Base-by-base conservation (phyloP, 2,329 filamentous ascomycete species). In the Pyrenophora tritici-repentis region DNA sequence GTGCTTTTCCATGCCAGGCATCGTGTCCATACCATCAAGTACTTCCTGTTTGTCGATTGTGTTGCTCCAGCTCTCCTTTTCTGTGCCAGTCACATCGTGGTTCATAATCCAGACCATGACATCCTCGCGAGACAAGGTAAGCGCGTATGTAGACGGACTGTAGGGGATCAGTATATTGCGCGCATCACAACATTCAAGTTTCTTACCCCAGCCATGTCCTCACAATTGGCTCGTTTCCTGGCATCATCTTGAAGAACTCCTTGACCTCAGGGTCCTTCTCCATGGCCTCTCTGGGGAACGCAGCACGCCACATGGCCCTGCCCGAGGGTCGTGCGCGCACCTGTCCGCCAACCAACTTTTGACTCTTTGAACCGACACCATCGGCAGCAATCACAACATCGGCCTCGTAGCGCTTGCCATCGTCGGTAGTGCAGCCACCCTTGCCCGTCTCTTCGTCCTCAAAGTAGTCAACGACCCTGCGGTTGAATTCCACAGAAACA, bases 91-190 rank as follows among this genome's bases (percentile, higher is more conserved):
- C 6, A 74, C 76, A 55, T 78, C 76, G 65, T 78, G 76, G 62
- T 79, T 79, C 70, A 79, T 75, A 63, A 79, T 78, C 76, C 76
- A 79, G 17, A 79, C 77, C 73, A 78, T 78, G 26, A 75, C 74
- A 59, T 79, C 77, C 12, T 75, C 73, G 6, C 77, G 71, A 7
- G 74, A 77, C 26, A 79, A 58, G 1, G 76, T 79, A 44, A 79
- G 64, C 14, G 75, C 77, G 47, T 79, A 79, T 2, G 76, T 78
- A 18, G 65, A 70, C 2, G 72, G 72, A 2, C 70, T 71, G 22
- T 18, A 16, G 10, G 12, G 12, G 17, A 33, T 63, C 31, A 67
- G 52, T 38, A 40, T 14, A 24, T 14, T 6, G 3, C 16, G 22
- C 3, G 3, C 13, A 16, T 20, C 5, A 5, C 17, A n/a, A 7